Evolutionary conservation across 371 early-diverging fungal species (phyloP), one percentile per base, ranked within the genome.

Genomic region (Mortierella sp.): DNA sequence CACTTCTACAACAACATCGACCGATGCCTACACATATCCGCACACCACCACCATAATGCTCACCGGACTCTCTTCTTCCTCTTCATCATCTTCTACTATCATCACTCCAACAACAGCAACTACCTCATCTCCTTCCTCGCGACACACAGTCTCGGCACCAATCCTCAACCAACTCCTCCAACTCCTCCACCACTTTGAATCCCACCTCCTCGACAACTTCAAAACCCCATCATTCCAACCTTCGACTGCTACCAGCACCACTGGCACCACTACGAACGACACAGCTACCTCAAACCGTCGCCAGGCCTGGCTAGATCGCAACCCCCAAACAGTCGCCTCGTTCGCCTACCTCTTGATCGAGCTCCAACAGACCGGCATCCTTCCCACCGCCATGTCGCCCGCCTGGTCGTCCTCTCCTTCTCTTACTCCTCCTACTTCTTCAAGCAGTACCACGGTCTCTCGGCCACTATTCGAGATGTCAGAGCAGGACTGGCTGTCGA

Each of bases 281-380:
- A 34, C 8, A 31, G 22, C 19, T 19, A 55, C 29, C 40, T 53
- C 41, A 29, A n/a, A n/a, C 11, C 71, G 40, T 37, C 74, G 75
- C 22, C 61, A 65, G n/a, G 24, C 65, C 0, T 83, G 83, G 83
- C 44, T 58, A 6, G 43, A 39, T 22, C 76, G 83, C 4, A 58
- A 68, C 48, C 83, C 83, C 0, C 61, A 75, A 52, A 78, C 76
- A 8, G 43, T 78, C 14, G 40, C 70, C 10, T 71, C 79, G 29
- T 83, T 83, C 31, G 78, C 83, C 0, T 75, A 78, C 22, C 19
- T 78, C 26, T 34, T 83, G 44, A 78, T 83, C 16, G 83, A 78
- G 10, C 69, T 83, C 26, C 70, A 83, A 19, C 79, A 83, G 64
- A 64, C 63, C 0, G 83, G 79, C 6, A 67, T 83, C 53, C 55